Conservation (phyloP, 2,329 filamentous ascomycete genomes). For the Lasiodiplodia theobromae region DNA sequence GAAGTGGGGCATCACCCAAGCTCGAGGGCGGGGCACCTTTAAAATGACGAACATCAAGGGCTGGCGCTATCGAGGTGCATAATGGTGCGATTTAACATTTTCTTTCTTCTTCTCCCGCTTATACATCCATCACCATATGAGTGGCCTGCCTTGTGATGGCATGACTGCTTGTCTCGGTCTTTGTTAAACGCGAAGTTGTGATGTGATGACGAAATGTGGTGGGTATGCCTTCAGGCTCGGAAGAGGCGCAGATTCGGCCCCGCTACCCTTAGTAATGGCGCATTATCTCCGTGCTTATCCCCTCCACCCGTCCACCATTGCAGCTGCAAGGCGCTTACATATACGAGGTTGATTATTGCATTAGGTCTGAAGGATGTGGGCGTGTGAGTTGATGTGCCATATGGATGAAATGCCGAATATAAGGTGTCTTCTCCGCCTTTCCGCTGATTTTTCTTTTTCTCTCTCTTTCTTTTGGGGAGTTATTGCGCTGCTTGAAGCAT, state of each 20-base stretch:
- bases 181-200: neutral
- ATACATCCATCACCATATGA: neutral
- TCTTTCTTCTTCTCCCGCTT: neutral
- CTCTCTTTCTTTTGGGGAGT: neutral
- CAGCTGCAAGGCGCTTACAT: neutral
- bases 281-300: constrained; percentile 15
- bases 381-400: no score
- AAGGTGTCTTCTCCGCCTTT: no score
- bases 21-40: neutral
- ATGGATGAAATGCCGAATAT: no score
- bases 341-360: neutral
- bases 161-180: neutral
- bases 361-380: no score
- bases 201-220: constrained; percentile 9
- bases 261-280: constrained; percentile 12
- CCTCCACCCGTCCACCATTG: constrained; percentile 14
- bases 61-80: neutral
- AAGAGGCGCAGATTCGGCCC: constrained; percentile 5
- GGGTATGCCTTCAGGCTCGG: neutral
- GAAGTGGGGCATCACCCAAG: neutral
- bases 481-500: neutral
- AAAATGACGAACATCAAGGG: neutral
- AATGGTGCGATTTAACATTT: constrained; percentile 1
- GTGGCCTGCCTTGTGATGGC: neutral
- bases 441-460: neutral